phyloP scores from a whole-genome alignment of 139 green algal species.

The Deuterostichococcus epilithicus region DNA sequence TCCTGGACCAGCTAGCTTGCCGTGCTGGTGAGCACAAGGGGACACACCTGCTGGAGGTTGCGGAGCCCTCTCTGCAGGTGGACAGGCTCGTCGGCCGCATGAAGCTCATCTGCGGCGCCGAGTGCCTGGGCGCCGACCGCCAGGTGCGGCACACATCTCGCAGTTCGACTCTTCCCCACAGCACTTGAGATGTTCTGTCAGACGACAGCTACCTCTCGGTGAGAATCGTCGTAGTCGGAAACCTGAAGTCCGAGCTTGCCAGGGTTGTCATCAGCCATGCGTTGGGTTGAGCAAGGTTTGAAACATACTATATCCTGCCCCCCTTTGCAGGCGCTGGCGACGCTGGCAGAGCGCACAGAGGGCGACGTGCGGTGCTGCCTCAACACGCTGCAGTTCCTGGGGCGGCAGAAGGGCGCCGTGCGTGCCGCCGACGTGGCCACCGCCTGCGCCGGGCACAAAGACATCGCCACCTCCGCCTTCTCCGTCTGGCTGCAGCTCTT shows the following conservation, averaged over 20 bases:
- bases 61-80: too few species aligned
- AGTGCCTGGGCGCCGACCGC: conserved; percentile 47
- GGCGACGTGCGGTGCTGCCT: conserved; percentile 88
- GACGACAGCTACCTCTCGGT: background rate
- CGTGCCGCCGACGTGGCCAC: conserved; percentile 31
- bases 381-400: conserved; percentile 85
- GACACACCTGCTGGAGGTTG: too few species aligned
- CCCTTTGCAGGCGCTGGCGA: conserved; percentile 1
- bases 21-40: too few species aligned
- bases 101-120: conserved; percentile 47
- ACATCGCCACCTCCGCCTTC: conserved; percentile 64
- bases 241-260: too few species aligned
- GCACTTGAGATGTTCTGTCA: background rate
- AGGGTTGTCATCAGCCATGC: too few species aligned
- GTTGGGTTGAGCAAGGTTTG: conserved; percentile 39
- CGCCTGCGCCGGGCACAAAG: conserved; percentile 68
- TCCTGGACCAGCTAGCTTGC: too few species aligned
- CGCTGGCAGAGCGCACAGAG: conserved; percentile 48
- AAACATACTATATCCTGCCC: conserved; percentile 21
- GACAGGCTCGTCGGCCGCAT: conserved; percentile 48
- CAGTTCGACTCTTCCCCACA: too few species aligned
- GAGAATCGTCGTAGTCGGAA: too few species aligned
- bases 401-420: conserved; percentile 5
- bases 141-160: conserved; percentile 12
- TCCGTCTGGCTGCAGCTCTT: conserved; percentile 66